These are phyloP conservation scores for Domatiomyces catenatus DNA, from an alignment of 2,329 filamentous ascomycete genomes.

Conservation along the genomic window DNA sequence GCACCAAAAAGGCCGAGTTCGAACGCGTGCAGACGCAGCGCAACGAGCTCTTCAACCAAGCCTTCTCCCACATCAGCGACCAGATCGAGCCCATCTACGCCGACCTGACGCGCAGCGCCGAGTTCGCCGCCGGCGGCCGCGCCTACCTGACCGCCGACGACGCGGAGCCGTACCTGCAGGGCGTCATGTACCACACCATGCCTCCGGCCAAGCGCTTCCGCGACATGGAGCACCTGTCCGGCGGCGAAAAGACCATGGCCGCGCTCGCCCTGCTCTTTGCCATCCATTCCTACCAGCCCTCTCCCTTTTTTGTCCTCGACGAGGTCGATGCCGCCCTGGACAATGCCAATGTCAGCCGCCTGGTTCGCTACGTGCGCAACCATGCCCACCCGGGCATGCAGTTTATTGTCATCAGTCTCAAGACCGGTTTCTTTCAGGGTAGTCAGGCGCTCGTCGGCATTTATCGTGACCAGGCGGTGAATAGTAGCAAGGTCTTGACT, in stretches of 20 bases:
- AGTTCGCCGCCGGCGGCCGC: constrained; percentile 83
- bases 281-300: constrained; percentile 89
- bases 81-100: constrained; percentile 91
- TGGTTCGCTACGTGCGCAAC: constrained; percentile 89
- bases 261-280: constrained; percentile 92
- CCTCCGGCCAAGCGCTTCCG: constrained; percentile 94
- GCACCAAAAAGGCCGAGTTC: constrained; percentile 67
- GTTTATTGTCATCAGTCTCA: constrained; percentile 94
- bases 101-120: constrained; percentile 75
- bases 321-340: constrained; percentile 97
- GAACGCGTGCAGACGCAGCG: constrained; percentile 66
- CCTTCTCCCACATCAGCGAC: constrained; percentile 85
- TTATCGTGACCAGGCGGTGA: constrained; percentile 85
- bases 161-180: constrained; percentile 89
- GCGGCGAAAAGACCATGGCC: constrained; percentile 97
- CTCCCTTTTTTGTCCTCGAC: constrained; percentile 93
- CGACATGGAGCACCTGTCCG: constrained; percentile 96
- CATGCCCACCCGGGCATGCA: constrained; percentile 93
- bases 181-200: constrained; percentile 98
- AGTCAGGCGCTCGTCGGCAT: constrained; percentile 92
- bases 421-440: constrained; percentile 89
- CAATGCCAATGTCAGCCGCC: constrained; percentile 89
- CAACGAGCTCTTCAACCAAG: constrained; percentile 85
- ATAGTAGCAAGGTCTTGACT: constrained; percentile 80
- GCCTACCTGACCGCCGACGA: constrained; percentile 86